Evolutionary conservation across 768 basidiomycete species (phyloP).

Genomic region (Mycena galericulata): DNA sequence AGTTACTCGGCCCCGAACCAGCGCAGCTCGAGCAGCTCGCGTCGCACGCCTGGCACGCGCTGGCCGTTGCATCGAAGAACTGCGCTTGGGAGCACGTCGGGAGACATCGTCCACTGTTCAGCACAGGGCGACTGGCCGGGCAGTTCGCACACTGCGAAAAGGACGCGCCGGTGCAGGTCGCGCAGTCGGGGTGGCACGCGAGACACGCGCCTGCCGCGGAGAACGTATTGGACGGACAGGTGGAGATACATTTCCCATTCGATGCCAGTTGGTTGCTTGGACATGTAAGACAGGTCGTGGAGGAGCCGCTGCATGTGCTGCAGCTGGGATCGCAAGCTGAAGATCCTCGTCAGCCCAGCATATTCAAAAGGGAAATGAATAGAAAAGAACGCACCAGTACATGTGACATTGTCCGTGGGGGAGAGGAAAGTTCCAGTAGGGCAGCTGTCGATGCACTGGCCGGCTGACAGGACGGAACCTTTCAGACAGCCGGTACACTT

Average conservation of each 20-base stretch:
- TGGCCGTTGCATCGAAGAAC: constrained; percentile 76
- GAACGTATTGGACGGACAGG: constrained; percentile 82
- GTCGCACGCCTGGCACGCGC: constrained; percentile 79
- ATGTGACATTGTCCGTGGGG: constrained; percentile 79
- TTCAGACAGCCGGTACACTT: constrained; percentile 86
- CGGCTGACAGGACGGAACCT: constrained; percentile 78
- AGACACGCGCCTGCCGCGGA: constrained; percentile 73
- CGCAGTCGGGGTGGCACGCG: constrained; percentile 89
- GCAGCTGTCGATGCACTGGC: constrained; percentile 77
- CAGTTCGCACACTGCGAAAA: constrained; percentile 87
- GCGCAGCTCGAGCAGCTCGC: constrained; percentile 84
- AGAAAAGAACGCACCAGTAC: constrained; percentile 66
- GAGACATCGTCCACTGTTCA: constrained; percentile 81
- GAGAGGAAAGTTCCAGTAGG: constrained; percentile 80
- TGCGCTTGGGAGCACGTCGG: constrained; percentile 80
- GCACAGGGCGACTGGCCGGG: constrained; percentile 74
- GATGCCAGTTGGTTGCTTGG: constrained; percentile 73
- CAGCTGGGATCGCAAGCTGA: constrained; percentile 80
- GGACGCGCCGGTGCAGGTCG: constrained; percentile 80
- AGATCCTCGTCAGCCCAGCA: background rate
- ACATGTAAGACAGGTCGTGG: constrained; percentile 83
- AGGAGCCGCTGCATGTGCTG: constrained; percentile 73
- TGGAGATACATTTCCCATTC: constrained; percentile 77
- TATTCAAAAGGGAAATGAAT: constrained; percentile 14
- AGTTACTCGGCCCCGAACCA: constrained; percentile 72